Evolutionary conservation across 1,139 yeast species (phyloP).

Genomic region (Blastobotrys aristatus): DNA sequence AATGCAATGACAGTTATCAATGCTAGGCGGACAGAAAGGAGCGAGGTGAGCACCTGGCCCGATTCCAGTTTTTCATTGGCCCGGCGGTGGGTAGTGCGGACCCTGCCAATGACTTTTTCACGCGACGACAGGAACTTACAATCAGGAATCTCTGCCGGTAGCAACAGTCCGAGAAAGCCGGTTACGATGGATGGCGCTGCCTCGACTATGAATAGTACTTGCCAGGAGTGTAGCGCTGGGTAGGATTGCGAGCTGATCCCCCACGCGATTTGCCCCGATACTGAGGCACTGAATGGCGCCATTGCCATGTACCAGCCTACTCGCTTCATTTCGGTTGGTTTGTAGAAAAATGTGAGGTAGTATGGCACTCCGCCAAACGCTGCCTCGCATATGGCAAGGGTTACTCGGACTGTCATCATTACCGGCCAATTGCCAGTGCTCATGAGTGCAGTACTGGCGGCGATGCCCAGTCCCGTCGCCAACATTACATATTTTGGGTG

Average conservation of each 20-base stretch:
- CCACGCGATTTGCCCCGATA: neutral
- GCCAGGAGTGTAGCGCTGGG: neutral
- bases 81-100: neutral
- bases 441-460: neutral
- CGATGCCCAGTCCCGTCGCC: neutral
- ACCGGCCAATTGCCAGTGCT: neutral
- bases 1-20: conserved; percentile 15
- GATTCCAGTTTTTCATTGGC: neutral
- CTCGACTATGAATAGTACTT: neutral
- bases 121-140: neutral
- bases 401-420: neutral
- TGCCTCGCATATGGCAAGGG: neutral
- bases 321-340: neutral
- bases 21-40: neutral
- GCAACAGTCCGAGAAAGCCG: neutral
- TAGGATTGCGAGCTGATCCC: neutral
- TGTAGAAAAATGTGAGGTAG: neutral
- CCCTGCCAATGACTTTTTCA: neutral
- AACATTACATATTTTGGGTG: neutral
- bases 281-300: conserved; percentile 1
- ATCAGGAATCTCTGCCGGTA: neutral
- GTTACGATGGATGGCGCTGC: neutral
- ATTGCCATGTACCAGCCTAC: neutral
- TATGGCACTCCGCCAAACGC: neutral
- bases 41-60: neutral